phyloP scores from a whole-genome alignment of 139 green algal species.

The Chlorella sp. region DNA sequence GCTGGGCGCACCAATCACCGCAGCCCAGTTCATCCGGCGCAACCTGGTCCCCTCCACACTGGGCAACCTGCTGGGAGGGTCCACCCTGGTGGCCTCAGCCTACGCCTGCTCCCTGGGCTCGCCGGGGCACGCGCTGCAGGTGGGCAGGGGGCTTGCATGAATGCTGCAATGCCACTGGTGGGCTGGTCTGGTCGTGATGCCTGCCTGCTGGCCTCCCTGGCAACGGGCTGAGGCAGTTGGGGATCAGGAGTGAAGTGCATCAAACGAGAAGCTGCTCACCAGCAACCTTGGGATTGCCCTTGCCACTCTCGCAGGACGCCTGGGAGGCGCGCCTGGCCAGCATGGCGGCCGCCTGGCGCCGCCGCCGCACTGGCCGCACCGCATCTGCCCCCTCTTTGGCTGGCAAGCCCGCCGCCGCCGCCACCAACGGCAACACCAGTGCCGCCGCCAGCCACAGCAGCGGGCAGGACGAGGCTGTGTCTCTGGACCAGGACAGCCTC shows the following conservation, averaged over 20 bases:
- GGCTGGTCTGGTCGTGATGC: too few relatives aligned
- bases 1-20: conserved; percentile 3
- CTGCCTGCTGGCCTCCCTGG: too few relatives aligned
- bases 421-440: not conserved
- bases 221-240: too few relatives aligned
- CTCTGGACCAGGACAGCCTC: too few relatives aligned
- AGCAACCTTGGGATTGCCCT: too few relatives aligned
- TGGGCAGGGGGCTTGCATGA: not conserved
- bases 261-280: too few relatives aligned
- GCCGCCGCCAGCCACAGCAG: not conserved
- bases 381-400: not conserved
- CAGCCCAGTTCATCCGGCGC: conserved; percentile 11
- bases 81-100: not conserved
- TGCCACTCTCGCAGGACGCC: not conserved
- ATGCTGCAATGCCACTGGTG: too few relatives aligned
- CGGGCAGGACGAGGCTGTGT: not conserved
- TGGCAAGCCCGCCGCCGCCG: not conserved
- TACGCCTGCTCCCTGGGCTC: conserved; percentile 17
- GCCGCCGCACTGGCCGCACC: not conserved
- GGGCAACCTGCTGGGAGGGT: conserved; percentile 4
- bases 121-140: conserved; percentile 18
- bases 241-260: too few relatives aligned
- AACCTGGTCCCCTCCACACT: conserved; percentile 17
- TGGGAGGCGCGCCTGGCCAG: conserved; percentile 3
- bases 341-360: not conserved